These are phyloP conservation scores for Xylaria polymorpha DNA, from an alignment of 2,329 filamentous ascomycete genomes.

Conservation along the genomic window DNA sequence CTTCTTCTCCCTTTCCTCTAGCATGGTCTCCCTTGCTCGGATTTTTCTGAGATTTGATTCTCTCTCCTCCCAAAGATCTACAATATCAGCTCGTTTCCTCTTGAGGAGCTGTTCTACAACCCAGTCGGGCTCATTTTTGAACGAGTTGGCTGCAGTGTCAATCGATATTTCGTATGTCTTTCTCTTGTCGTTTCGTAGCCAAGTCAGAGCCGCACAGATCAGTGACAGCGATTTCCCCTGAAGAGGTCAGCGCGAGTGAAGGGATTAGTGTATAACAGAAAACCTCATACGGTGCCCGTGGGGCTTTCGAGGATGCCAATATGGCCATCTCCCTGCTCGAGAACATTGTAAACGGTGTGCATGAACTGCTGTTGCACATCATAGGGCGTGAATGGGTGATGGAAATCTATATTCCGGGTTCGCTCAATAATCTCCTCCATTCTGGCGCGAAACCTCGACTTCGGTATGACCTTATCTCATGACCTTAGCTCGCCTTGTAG, in stretches of 20 bases:
- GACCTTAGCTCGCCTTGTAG: neutral
- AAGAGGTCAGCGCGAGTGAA: slow-evolving; percentile 36
- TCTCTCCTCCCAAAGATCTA: slow-evolving; percentile 75
- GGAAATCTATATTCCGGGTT: slow-evolving; percentile 68
- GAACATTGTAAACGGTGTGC: slow-evolving; percentile 81
- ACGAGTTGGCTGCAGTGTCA: slow-evolving; percentile 56
- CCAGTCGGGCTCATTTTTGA: slow-evolving; percentile 83
- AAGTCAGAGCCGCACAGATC: slow-evolving; percentile 89
- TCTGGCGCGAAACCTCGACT: neutral
- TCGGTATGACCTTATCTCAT: neutral
- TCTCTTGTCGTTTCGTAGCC: slow-evolving; percentile 86
- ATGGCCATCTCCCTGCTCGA: slow-evolving; percentile 76
- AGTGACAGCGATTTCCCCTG: slow-evolving; percentile 91
- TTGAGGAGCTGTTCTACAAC: slow-evolving; percentile 80
- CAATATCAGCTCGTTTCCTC: slow-evolving; percentile 74
- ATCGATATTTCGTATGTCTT: slow-evolving; percentile 65
- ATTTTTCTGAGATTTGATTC: slow-evolving; percentile 76
- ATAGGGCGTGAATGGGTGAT: slow-evolving; percentile 90
- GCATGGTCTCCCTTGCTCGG: slow-evolving; percentile 70
- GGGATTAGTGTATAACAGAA: neutral
- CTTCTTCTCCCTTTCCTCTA: slow-evolving; percentile 63
- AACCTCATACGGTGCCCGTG: slow-evolving; percentile 73
- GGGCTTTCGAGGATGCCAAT: slow-evolving; percentile 92
- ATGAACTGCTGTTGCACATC: slow-evolving; percentile 90
- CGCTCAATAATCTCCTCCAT: slow-evolving; percentile 45